Evolutionary conservation across 73 alveolate species (phyloP), one percentile per base, ranked within the genome.

Genomic region (Paramecium sexaurelia): DNA sequence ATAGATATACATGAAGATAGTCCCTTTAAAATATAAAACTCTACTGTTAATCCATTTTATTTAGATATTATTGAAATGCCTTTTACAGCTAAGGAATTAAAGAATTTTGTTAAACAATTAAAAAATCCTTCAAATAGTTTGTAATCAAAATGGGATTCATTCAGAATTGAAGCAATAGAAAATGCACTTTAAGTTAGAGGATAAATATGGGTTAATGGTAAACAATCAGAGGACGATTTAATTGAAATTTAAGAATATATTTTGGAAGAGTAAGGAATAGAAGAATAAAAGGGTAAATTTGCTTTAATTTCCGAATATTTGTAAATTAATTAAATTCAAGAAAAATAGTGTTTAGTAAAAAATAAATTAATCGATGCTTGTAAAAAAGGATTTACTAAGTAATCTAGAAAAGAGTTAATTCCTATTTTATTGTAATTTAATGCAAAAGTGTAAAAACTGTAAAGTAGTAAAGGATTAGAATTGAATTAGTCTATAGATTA

Each of bases 31-130:
- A 61, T 61, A 10, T 29, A 19, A 11, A 61, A 61, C 26, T 22
- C 83, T 61, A 61, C 83, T 29, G 26, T 61, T 61, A 61, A 61
- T 61, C 83, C 83, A 1, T 61, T 29, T 61, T 61, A 61, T 61
- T 32, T 61, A 29, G 83, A 61, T 61, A 61, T 61, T 61, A 61
- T 61, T 2, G 83, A 61, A 61, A 29, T 61, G 43, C 83, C 83
- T 29, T 29, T 61, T 32, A 61, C 83, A 29, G 83, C 83, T 3
- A 11, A 61, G n/a, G 83, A 61, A 11, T 32, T 61, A 13, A 61
- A 61, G 26, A 7, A 61, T 32, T 61, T 11, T 61, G 26, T 61
- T 1, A 61, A 19, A 32, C 9, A 61, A 32, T 32, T 61, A 13
- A 61, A 61, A 61, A 61, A 17, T 15, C 83, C 83, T 2, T 61